phyloP scores from a whole-genome alignment of 1,284 basidiomycete genomes.

The Marasmius oreades region DNA sequence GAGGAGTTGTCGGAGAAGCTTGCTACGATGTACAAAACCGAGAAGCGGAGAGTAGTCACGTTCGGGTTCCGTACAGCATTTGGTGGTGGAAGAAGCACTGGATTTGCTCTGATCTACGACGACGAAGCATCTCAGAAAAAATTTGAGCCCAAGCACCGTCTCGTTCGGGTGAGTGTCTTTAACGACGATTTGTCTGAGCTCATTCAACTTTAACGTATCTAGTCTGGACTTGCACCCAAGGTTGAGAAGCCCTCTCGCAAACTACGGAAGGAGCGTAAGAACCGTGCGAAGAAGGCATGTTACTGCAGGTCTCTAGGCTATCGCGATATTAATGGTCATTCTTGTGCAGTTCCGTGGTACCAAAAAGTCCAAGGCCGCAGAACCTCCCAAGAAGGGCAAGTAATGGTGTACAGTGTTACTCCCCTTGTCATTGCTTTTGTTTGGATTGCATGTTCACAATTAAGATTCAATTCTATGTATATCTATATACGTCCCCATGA shows the following conservation, averaged over 20 bases:
- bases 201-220: slow-evolving; percentile 14
- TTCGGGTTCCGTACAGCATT: slow-evolving; percentile 91
- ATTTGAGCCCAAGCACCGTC: slow-evolving; percentile 96
- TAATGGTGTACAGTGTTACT: slow-evolving; percentile 38
- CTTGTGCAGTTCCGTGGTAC: slow-evolving; percentile 75
- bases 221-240: slow-evolving; percentile 86
- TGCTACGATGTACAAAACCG: slow-evolving; percentile 72
- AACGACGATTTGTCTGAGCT: slow-evolving; percentile 9
- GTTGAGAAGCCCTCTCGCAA: slow-evolving; percentile 93
- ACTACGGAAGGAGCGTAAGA: slow-evolving; percentile 99
- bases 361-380: slow-evolving; percentile 90
- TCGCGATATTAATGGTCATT: slow-evolving; percentile 13
- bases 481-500: background rate
- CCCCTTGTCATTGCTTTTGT: slow-evolving; percentile 30
- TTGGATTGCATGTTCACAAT: slow-evolving; percentile 26
- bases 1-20: slow-evolving; percentile 93
- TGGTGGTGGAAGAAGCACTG: slow-evolving; percentile 97
- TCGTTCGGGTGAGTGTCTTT: slow-evolving; percentile 78
- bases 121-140: slow-evolving; percentile 92
- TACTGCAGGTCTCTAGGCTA: background rate
- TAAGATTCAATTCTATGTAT: background rate
- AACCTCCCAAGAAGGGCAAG: slow-evolving; percentile 85
- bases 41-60: slow-evolving; percentile 75
- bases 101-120: slow-evolving; percentile 98
- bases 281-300: slow-evolving; percentile 93